phyloP scores from a whole-genome alignment of 768 basidiomycete genomes.

The Boletus rex-veris region DNA sequence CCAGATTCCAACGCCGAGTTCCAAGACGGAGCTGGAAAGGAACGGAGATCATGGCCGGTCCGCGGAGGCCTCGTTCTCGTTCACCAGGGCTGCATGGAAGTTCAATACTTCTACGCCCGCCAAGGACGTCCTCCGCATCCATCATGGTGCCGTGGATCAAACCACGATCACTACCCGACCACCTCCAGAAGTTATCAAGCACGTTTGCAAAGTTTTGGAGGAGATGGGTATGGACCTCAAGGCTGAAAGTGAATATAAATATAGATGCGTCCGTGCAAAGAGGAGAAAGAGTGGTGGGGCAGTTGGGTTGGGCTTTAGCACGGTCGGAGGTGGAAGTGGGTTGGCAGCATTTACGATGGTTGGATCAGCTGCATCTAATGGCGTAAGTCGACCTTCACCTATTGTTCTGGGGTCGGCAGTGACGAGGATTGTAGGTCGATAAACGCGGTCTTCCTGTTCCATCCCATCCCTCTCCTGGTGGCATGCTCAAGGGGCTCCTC shows the following conservation, averaged over 20 bases:
- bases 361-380: conserved; percentile 81
- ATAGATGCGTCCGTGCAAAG: conserved; percentile 79
- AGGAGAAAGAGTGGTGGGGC: conserved; percentile 51
- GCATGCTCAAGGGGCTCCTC: conserved; percentile 83
- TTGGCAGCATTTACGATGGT: conserved; percentile 75
- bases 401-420: conserved; percentile 7
- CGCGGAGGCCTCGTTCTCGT: conserved; percentile 34
- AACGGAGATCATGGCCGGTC: conserved; percentile 22
- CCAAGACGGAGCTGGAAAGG: conserved; percentile 22
- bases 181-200: conserved; percentile 85
- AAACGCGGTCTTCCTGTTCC: conserved; percentile 85
- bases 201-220: conserved; percentile 74
- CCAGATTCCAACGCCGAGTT: conserved; percentile 28
- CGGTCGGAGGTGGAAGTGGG: conserved; percentile 38
- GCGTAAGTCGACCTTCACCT: conserved; percentile 50
- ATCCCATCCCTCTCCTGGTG: conserved; percentile 65
- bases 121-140: conserved; percentile 65
- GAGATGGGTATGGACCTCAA: conserved; percentile 90
- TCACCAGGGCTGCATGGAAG: conserved; percentile 37
- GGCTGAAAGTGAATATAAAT: conserved; percentile 87
- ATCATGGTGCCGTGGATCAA: conserved; percentile 91
- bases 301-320: conserved; percentile 44
- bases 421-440: conserved; percentile 58
- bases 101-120: conserved; percentile 30
- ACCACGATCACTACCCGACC: conserved; percentile 79